phyloP scores from a whole-genome alignment of 495 filamentous ascomycete species.

The Podospora australis region DNA sequence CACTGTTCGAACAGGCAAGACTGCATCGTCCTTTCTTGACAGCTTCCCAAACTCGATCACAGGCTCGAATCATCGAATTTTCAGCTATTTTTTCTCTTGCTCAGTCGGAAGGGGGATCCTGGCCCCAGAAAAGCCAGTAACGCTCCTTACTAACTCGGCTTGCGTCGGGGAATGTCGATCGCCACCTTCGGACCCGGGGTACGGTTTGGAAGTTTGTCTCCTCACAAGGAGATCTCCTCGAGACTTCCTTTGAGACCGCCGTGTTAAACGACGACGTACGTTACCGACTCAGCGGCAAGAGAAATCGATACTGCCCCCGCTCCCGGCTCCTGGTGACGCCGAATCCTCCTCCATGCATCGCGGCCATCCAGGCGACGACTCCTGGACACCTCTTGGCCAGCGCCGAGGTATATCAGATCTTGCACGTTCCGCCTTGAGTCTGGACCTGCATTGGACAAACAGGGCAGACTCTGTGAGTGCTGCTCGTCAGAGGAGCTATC shows the following conservation, averaged over 20 bases:
- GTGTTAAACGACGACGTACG: slow-evolving; percentile 13
- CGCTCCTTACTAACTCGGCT: slow-evolving; percentile 3
- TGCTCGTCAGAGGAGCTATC: slow-evolving; percentile 60
- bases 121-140: slow-evolving; percentile 9
- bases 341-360: slow-evolving; percentile 43
- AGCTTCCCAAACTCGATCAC: too few relatives aligned
- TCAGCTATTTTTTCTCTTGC: too few relatives aligned
- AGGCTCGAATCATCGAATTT: too few relatives aligned
- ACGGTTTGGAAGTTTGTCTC: slow-evolving; percentile 25
- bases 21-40: too few relatives aligned
- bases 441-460: slow-evolving; percentile 64
- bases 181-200: slow-evolving; percentile 13
- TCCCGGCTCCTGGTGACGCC: slow-evolving; percentile 17
- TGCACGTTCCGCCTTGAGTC: slow-evolving; percentile 50
- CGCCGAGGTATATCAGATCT: slow-evolving; percentile 57
- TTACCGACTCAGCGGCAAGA: too few relatives aligned
- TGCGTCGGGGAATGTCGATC: slow-evolving; percentile 27
- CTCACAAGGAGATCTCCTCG: slow-evolving; percentile 12
- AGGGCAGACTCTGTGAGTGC: slow-evolving; percentile 60
- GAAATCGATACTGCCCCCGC: slow-evolving; percentile 19
- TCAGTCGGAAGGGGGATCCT: neutral
- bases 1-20: too few relatives aligned
- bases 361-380: slow-evolving; percentile 37
- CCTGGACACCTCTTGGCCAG: slow-evolving; percentile 49
- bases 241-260: slow-evolving; percentile 15